Percentiles rank a stretch among this genome's conserved stretches.
Conservation (phyloP, 1,139 yeast species). For the Hemisphaericaspora xylanilytica region DNA sequence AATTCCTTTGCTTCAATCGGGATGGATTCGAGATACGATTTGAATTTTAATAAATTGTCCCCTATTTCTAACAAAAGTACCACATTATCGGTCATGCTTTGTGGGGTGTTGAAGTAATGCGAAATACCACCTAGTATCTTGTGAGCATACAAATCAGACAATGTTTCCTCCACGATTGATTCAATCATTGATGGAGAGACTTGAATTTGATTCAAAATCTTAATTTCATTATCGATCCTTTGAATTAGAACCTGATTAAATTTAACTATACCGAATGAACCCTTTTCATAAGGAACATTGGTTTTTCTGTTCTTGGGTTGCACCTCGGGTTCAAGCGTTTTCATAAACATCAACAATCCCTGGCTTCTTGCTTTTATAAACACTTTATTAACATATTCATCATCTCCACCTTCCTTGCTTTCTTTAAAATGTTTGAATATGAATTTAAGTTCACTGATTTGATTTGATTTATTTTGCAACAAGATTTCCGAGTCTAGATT, state of each 20-base stretch:
- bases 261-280: conserved; percentile 55
- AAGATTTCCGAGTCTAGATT: conserved; percentile 7
- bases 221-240: conserved; percentile 48
- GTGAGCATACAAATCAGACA: conserved; percentile 15
- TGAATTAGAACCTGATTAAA: conserved; percentile 55
- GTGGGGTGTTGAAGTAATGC: conserved; percentile 7
- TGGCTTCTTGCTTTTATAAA: conserved; percentile 48
- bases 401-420: conserved; percentile 13
- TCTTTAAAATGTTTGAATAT: conserved; percentile 47
- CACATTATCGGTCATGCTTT: conserved; percentile 24
- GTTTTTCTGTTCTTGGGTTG: conserved; percentile 37
- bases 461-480: conserved; percentile 8
- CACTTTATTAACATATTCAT: conserved; percentile 31
- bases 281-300: conserved; percentile 55
- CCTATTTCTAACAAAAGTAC: conserved; percentile 47
- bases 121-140: not conserved
- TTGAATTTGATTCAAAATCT: conserved; percentile 31
- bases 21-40: conserved; percentile 15
- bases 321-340: conserved; percentile 30
- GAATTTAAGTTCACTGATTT: conserved; percentile 14
- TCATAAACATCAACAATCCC: conserved; percentile 44
- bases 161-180: conserved; percentile 21
- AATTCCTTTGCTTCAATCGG: conserved; percentile 16
- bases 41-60: conserved; percentile 27
- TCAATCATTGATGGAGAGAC: conserved; percentile 8